Evolutionary conservation across 2,329 filamentous ascomycete species (phyloP), one percentile per base, ranked within the genome.

Genomic region (Cladosporium sp.): DNA sequence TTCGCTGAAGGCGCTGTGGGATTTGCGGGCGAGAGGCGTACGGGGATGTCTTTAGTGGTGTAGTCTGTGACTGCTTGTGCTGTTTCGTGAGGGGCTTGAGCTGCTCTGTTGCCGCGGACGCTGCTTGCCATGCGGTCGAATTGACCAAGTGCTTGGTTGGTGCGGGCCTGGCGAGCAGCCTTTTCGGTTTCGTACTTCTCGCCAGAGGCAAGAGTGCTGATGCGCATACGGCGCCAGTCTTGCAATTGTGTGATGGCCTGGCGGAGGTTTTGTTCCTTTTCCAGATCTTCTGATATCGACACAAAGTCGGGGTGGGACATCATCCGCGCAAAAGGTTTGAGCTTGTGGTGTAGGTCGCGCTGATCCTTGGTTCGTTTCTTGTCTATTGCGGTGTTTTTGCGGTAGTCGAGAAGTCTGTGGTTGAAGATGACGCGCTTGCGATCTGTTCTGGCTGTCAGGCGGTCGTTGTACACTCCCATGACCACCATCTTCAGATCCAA

Each of bases 341-440:
- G 91, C 77, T 96, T 97, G 80, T 94, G 94, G 18, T 97, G 79
- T 15, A 98, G 80, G 63, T 98, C 95, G 64, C 90, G 87, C 78
- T 99, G 95, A 76, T 99, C 95, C 76, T 98, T 98, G 0, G 92
- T 96, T 38, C 93, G 87, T 80, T 93, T 97, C 86, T 98, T 99
- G 75, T 99, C 95, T 4, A 90, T 78, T 60, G 92, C 91, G 30
- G 87, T 90, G 76, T 97, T 97, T 78, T 97, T 96, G 68, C 93
- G 86, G 75, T 99, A 99, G 65, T 99, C 94, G 4, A 99, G 84
- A 32, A 99, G 83, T 67, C 91, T 91, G 78, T 99, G 95, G 76
- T 98, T 93, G 73, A 99, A 98, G 6, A 99, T 91, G 60, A 98
- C 91, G 81, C 95, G 96, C 80, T 99, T 99, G 55, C 95, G 87